Evolutionary conservation across 2,329 filamentous ascomycete species (phyloP), one percentile per base, ranked within the genome.

Genomic region (Alternaria gaisen): DNA sequence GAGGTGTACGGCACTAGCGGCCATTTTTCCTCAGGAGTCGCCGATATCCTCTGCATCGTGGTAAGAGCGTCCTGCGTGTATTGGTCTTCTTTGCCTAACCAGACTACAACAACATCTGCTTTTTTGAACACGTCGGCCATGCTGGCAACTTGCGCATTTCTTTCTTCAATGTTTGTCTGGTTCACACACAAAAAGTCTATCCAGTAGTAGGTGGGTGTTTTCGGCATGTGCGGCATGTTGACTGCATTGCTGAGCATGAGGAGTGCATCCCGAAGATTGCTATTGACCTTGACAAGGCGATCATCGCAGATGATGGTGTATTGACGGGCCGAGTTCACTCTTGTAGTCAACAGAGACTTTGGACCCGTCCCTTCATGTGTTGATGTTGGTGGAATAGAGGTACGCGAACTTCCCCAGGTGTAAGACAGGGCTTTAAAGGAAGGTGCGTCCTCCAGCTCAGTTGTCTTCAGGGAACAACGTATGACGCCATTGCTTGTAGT

Each of bases 101-200:
- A 77, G 5, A 75, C 67, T 18, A 77, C 62, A 16, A 74, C 70
- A 26, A 65, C 64, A 18, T 66, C 44, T 10, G 73, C 70, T 56
- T 51, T 57, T 43, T 61, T 61, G 56, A 72, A 76, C 26, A 76
- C 73, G 12, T 69, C 61, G 3, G 67, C 72, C 74, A 77, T 77
- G 18, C 61, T 65, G 18, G 69, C 61, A 18, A 77, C 72, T 42
- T 76, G 72, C 7, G 47, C 44, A 41, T 71, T 74, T 28, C 71
- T 46, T 51, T 76, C 73, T 11, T 58, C 22, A 10, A 68, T 61
- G 46, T 73, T 66, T 16, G 58, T 36, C 55, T 77, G 72, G 47
- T 77, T 51, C 51, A 77, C 65, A 58, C 72, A 76, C n/a, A 75
- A 50, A 20, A 70, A 66, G 60, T 76, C 74, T 24, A 75, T 67